Evolutionary conservation across 1,139 yeast species (phyloP).

Genomic region (Komagataea norvegica): DNA sequence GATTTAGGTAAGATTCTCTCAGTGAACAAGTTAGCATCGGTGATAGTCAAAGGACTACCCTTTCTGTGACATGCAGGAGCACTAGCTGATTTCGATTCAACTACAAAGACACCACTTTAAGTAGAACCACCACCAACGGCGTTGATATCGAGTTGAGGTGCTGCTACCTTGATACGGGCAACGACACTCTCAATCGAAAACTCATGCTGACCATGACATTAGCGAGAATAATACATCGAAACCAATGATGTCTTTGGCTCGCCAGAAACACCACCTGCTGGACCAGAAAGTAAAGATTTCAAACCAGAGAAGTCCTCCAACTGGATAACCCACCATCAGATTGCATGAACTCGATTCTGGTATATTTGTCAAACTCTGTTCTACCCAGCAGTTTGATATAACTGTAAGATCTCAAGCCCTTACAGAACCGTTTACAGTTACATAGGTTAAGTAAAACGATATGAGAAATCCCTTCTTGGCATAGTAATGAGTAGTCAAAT

Average conservation of each 20-base stretch:
- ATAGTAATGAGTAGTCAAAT: too few relatives aligned
- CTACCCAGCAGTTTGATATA: too few relatives aligned
- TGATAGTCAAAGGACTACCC: slow-evolving; percentile 52
- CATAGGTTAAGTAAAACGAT: too few relatives aligned
- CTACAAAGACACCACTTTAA: slow-evolving; percentile 47
- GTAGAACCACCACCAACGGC: slow-evolving; percentile 61
- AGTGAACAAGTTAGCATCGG: slow-evolving; percentile 50
- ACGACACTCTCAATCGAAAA: slow-evolving; percentile 50
- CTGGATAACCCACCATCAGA: slow-evolving; percentile 53
- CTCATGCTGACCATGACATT: slow-evolving; percentile 50
- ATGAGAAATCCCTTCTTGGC: too few relatives aligned
- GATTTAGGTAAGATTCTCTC: slow-evolving; percentile 49
- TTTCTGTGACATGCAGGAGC: slow-evolving; percentile 55
- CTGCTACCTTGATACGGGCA: slow-evolving; percentile 49
- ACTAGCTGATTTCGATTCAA: slow-evolving; percentile 55
- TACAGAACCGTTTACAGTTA: too few relatives aligned
- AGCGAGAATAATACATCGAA: slow-evolving; percentile 57
- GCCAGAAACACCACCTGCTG: slow-evolving; percentile 61
- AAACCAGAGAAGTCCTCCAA: slow-evolving; percentile 44
- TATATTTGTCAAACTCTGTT: too few relatives aligned
- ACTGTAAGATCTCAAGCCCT: too few relatives aligned
- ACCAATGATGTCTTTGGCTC: slow-evolving; percentile 47
- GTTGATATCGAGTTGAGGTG: slow-evolving; percentile 55
- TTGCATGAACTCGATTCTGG: slow-evolving; percentile 41
- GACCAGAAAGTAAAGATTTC: slow-evolving; percentile 51